Evolutionary conservation across 2,329 filamentous ascomycete species (phyloP), one percentile per base, ranked within the genome.

Genomic region (Talaromyces albobiverticillius): DNA sequence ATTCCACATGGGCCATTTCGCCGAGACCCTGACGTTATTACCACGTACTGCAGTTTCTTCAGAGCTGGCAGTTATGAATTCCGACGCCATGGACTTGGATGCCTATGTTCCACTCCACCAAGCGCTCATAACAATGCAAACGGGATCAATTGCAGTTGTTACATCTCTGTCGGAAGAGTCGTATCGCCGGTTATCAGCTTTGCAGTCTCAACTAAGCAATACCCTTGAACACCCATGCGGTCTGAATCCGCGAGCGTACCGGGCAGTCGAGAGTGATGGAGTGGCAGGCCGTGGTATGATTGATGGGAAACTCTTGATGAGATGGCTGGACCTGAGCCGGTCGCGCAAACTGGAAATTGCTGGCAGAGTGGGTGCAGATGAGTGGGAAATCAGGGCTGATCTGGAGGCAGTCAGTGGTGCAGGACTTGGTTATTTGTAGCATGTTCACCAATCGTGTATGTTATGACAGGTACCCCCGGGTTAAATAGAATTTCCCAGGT

Each of bases 1-100:
- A 55, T 97, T 99, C 75, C 87, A 92, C 67, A 85, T 89, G 0
- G 91, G 90, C 34, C 89, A 96, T 70, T 82, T 87, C 59, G 84
- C 89, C 0, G 87, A 88, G 0, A 82, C 82, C 34, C 87, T 91
- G 61, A 84, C 87, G 18, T 82, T 96, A 46, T 80, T 97, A 31
- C 88, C 89, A 1, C 85, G 85, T 14, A 84, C 83, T 3, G 71
- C 83, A 46, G 76, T 76, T 14, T 68, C 79, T 48, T 72, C 74
- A 56, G 68, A 70, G 49, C 50, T 64, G 55, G 45, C 64, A 62
- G 59, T 64, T 57, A 54, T 69, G 64, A 57, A 66, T 64, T 59
- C 67, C 61, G 62, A 72, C 60, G 59, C 70, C 60, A 71, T 76
- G 70, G 67, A 73, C 41, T 56, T 68, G 25, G 70, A 74, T 54